A percentile compares a stretch with the other conserved stretches of the same genome.
These are phyloP conservation scores for Venturia pyrina DNA, from an alignment of 2,329 filamentous ascomycete species.

Conservation along the genomic window DNA sequence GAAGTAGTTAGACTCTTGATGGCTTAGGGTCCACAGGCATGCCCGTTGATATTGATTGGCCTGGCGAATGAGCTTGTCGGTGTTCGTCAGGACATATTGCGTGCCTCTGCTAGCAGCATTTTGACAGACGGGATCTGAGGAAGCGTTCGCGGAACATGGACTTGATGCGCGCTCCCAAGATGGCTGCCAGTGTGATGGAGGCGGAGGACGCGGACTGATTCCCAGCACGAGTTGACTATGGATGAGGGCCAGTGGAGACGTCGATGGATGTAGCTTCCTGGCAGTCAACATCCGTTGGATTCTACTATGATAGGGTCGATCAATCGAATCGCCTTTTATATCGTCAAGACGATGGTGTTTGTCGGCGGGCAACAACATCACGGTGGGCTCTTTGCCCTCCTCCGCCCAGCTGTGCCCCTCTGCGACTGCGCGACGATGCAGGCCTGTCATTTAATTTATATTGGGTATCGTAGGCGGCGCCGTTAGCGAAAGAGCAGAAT, in stretches of 20 bases:
- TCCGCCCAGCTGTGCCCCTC: neutral
- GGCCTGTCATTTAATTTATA: neutral
- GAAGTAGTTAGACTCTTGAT: neutral
- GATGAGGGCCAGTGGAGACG: neutral
- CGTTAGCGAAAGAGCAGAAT: neutral
- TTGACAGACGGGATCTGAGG: neutral
- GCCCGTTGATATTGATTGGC: neutral
- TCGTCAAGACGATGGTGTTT: too few species aligned
- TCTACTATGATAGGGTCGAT: too few species aligned
- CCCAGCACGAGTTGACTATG: neutral
- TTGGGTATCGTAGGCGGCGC: neutral
- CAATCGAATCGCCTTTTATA: too few species aligned
- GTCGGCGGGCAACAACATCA: too few species aligned
- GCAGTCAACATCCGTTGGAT: too few species aligned
- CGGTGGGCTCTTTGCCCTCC: neutral
- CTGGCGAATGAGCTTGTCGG: neutral
- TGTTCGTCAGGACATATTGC: too few species aligned
- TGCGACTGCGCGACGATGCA: neutral
- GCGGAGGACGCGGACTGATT: conserved; percentile 1
- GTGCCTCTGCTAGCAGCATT: neutral
- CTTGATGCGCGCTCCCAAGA: too few species aligned
- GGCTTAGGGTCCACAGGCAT: neutral
- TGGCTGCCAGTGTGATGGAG: neutral
- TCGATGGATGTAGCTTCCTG: neutral
- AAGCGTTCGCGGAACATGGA: neutral